Evolutionary conservation across 495 filamentous ascomycete species (phyloP).

Genomic region (Neurospora sp.): DNA sequence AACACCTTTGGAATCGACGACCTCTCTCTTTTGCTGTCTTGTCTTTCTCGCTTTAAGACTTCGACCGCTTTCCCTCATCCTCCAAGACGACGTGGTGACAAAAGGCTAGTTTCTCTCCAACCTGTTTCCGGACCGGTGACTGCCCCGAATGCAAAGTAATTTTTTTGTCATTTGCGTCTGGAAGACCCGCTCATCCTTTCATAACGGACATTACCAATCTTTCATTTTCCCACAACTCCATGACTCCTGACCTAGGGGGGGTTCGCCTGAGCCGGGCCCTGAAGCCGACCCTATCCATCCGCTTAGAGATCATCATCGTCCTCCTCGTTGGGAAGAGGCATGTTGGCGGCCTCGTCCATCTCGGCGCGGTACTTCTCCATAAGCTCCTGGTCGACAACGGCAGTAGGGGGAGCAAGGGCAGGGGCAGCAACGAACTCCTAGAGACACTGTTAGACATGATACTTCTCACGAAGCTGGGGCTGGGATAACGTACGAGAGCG

Average conservation of each 20-base stretch:
- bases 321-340: conserved; percentile 94
- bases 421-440: conserved; percentile 96
- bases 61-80: not conserved
- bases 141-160: not conserved
- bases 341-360: conserved; percentile 69
- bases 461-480: not conserved
- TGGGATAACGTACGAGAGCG: conserved; percentile 53
- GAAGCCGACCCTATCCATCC: conserved; percentile 1
- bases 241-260: conserved; percentile 3
- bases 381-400: conserved; percentile 71
- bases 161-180: conserved; percentile 13
- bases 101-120: not conserved
- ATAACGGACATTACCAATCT: conserved; percentile 23
- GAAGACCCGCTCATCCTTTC: conserved; percentile 17
- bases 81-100: not conserved
- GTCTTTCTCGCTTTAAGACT: conserved; percentile 11
- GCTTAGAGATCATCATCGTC: conserved; percentile 56
- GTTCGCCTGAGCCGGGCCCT: not conserved
- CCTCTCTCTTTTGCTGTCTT: conserved; percentile 4
- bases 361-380: conserved; percentile 76
- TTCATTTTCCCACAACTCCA: conserved; percentile 1
- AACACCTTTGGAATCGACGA: conserved; percentile 5
- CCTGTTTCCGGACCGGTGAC: not conserved
- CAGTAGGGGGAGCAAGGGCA: conserved; percentile 88
- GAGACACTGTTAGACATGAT: conserved; percentile 7